These are phyloP conservation scores for Teratosphaeria pseudoeucalypti DNA, from an alignment of 2,329 filamentous ascomycete species.

Conservation along the genomic window DNA sequence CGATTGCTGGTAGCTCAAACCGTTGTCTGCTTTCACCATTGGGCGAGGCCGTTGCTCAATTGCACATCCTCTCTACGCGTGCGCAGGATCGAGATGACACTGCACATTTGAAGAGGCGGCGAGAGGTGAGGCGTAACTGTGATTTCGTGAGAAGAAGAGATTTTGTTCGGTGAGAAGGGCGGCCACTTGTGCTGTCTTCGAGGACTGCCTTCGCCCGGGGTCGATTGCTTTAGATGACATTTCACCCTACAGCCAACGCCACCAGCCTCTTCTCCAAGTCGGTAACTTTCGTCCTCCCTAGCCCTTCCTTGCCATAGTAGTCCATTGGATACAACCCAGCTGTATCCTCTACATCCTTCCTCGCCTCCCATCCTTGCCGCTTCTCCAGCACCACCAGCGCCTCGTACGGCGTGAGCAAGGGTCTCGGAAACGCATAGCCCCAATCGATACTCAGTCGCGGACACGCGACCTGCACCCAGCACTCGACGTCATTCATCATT, in stretches of 20 bases:
- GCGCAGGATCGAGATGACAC: too few relatives aligned
- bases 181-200: too few relatives aligned
- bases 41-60: too few relatives aligned
- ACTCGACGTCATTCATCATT: slow-evolving; percentile 76
- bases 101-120: too few relatives aligned
- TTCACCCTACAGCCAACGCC: background rate
- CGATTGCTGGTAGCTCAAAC: too few relatives aligned
- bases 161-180: too few relatives aligned
- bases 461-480: slow-evolving; percentile 97
- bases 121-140: too few relatives aligned
- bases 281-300: slow-evolving; percentile 60
- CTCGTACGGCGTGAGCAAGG: slow-evolving; percentile 87
- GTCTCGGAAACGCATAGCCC: slow-evolving; percentile 89
- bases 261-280: slow-evolving; percentile 8
- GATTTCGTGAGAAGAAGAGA: too few relatives aligned
- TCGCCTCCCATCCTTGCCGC: slow-evolving; percentile 54
- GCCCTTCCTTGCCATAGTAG: slow-evolving; percentile 85
- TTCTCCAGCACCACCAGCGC: slow-evolving; percentile 80
- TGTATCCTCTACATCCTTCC: slow-evolving; percentile 22
- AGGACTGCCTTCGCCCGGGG: too few relatives aligned
- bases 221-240: too few relatives aligned
- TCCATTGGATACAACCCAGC: slow-evolving; percentile 74
- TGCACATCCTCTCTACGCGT: too few relatives aligned
- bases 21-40: too few relatives aligned
- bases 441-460: slow-evolving; percentile 96